Percentiles rank a stretch among this genome's conserved stretches.
phyloP scores from a whole-genome alignment of 331 rosid genomes.

The Malus hybrid region DNA sequence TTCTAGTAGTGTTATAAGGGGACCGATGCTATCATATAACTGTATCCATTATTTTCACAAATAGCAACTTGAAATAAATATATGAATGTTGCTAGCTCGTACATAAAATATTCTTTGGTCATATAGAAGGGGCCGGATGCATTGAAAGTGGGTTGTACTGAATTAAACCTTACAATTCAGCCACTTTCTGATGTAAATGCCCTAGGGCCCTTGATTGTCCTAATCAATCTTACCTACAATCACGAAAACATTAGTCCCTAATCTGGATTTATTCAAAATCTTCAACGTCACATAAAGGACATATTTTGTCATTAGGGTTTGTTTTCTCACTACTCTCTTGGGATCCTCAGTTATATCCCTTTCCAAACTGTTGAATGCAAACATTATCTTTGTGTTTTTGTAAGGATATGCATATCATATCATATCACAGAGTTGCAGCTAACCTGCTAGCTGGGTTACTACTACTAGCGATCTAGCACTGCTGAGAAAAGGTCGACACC shows the following conservation, averaged over 20 bases:
- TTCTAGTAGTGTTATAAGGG: no score
- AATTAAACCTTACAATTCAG: background rate
- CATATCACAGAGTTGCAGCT: background rate
- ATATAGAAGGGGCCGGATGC: background rate
- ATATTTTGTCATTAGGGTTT: constrained; percentile 14
- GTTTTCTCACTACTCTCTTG: constrained; percentile 11
- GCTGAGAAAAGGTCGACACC: background rate
- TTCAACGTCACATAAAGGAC: background rate
- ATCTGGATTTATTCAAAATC: background rate
- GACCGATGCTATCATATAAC: no score
- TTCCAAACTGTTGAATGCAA: background rate
- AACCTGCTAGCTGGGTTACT: background rate
- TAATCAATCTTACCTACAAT: constrained; percentile 21
- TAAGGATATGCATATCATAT: background rate
- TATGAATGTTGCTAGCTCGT: no score
- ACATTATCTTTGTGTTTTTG: background rate
- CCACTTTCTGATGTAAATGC: background rate
- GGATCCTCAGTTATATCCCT: constrained; percentile 13
- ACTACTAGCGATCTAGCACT: background rate
- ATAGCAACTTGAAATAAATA: background rate
- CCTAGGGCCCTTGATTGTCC: background rate
- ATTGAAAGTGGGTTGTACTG: constrained; percentile 2
- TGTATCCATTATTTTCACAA: background rate
- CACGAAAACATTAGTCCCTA: constrained; percentile 15
- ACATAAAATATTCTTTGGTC: background rate